Base-by-base conservation (phyloP, 2,329 filamentous ascomycete genomes). In the Aureobasidium sp. region DNA sequence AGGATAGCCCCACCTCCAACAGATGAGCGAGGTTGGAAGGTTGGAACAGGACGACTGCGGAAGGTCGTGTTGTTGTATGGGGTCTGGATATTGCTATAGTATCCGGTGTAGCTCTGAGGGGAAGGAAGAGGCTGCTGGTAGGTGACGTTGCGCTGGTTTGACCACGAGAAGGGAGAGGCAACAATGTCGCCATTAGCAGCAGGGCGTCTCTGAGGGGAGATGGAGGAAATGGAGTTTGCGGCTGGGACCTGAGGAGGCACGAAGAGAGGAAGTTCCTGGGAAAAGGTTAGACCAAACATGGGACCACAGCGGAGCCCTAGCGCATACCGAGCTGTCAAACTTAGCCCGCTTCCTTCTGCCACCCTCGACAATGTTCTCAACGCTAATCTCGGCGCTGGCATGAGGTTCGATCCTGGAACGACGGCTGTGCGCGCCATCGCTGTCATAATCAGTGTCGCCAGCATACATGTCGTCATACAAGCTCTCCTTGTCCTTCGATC, bases 281-380 rank as follows among this genome's bases (percentile, higher is more conserved):
- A 59, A 9, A 16, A 41, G 45, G 57, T 59, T 50, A 59, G 57
- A 49, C 44, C 34, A 67, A 65, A 66, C 63, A 59, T 47, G 41
- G 58, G 58, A 42, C 42, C 62, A 63, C 55, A 58, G 62, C 58
- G 34, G 32, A 66, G 63, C 57, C 27, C 32, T 41, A 54, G 53
- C 61, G 82, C 93, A 86, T 88, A 97, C 93, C 76, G 93, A 97
- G 79, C 93, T 97, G 75, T 97, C 93, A 78, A 87, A 87, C 76
- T 96, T 97, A 69, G 93, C 90, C 71, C 91, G 86, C 81, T 97
- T 97, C 72, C 94, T 87, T 75, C 94, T 88, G 67, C 93, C 92
- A 71, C 95, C 94, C 76, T 97, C 93, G 64, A 99, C 89, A 75
- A 99, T 97, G 73, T 99, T 99, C 69, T 97, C 92, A 68, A 97